Percentiles rank a stretch among this genome's conserved stretches.
phyloP scores from a whole-genome alignment of 805 yeast genomes.

The Zygosaccharomyces pseudorouxii region DNA sequence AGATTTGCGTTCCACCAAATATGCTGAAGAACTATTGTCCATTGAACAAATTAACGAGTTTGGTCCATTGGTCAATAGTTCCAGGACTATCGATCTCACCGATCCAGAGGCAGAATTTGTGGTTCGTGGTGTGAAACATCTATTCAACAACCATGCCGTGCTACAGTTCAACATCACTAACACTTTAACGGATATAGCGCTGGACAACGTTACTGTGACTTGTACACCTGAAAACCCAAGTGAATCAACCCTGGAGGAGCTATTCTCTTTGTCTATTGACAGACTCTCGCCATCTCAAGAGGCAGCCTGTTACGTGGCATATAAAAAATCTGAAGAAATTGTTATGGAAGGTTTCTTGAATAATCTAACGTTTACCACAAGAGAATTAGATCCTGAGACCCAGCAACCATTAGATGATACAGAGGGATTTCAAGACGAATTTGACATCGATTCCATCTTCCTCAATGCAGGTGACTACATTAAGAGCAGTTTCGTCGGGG shows the following conservation, averaged over 20 bases:
- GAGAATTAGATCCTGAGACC: constrained; percentile 72
- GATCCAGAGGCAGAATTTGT: constrained; percentile 93
- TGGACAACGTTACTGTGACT: constrained; percentile 71
- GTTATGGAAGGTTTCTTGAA: constrained; percentile 54
- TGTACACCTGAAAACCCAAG: constrained; percentile 58
- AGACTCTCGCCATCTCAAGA: constrained; percentile 64
- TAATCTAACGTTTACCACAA: constrained; percentile 66
- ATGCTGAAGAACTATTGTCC: constrained; percentile 60
- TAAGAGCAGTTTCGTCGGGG: constrained; percentile 69
- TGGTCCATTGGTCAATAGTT: constrained; percentile 72
- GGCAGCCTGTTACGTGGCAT: constrained; percentile 76
- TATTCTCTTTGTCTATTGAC: constrained; percentile 69
- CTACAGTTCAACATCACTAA: constrained; percentile 81
- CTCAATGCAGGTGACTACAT: constrained; percentile 75
- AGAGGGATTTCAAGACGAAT: constrained; percentile 90
- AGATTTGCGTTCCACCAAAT: constrained; percentile 54
- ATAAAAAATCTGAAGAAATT: constrained; percentile 48
- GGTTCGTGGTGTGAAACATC: constrained; percentile 76
- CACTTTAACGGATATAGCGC: constrained; percentile 71
- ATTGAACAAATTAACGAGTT: constrained; percentile 69
- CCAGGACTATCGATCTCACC: constrained; percentile 63
- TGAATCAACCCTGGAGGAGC: constrained; percentile 48
- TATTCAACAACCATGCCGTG: constrained; percentile 67
- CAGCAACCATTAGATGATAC: constrained; percentile 61
- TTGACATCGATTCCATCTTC: constrained; percentile 77